These are phyloP conservation scores for Claviceps humidiphila DNA, from an alignment of 2,329 filamentous ascomycete species.

Conservation along the genomic window DNA sequence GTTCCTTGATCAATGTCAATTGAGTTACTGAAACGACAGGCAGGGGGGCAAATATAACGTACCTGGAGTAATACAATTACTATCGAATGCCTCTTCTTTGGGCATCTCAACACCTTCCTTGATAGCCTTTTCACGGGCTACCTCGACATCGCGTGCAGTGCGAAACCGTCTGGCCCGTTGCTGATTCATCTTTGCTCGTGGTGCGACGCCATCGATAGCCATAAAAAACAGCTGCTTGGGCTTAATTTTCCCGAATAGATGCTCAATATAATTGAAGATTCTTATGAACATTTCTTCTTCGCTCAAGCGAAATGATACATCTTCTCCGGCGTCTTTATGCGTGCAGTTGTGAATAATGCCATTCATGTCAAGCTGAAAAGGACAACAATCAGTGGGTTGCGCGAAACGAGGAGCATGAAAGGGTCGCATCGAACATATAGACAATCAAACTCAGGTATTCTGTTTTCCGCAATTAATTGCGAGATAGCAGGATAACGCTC, in stretches of 20 bases:
- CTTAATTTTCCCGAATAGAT: slow-evolving; percentile 97
- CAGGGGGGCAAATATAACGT: slow-evolving; percentile 5
- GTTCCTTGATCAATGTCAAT: slow-evolving; percentile 38
- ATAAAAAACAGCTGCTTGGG: slow-evolving; percentile 98
- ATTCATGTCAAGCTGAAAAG: slow-evolving; percentile 75
- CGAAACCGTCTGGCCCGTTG: slow-evolving; percentile 90
- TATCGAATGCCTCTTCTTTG: slow-evolving; percentile 92
- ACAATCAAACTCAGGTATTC: slow-evolving; percentile 97
- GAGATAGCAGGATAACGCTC: slow-evolving; percentile 98
- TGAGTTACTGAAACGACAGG: too few relatives aligned
- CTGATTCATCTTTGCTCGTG: slow-evolving; percentile 98
- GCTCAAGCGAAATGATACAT: slow-evolving; percentile 79
- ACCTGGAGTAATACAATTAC: slow-evolving; percentile 96
- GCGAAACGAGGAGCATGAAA: neutral
- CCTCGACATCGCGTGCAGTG: slow-evolving; percentile 82
- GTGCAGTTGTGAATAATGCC: slow-evolving; percentile 99
- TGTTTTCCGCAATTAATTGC: slow-evolving; percentile 94
- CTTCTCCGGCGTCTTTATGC: slow-evolving; percentile 80
- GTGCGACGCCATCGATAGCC: slow-evolving; percentile 96
- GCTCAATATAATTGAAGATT: slow-evolving; percentile 99
- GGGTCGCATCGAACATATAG: slow-evolving; percentile 53
- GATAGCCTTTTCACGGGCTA: slow-evolving; percentile 83
- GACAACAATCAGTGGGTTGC: slow-evolving; percentile 10
- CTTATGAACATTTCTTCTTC: slow-evolving; percentile 99
- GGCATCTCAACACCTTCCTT: slow-evolving; percentile 82